Percentiles rank a stretch among this genome's conserved stretches.
These are phyloP conservation scores for Penicillium nordicum DNA, from an alignment of 2,329 filamentous ascomycete genomes.

Conservation along the genomic window DNA sequence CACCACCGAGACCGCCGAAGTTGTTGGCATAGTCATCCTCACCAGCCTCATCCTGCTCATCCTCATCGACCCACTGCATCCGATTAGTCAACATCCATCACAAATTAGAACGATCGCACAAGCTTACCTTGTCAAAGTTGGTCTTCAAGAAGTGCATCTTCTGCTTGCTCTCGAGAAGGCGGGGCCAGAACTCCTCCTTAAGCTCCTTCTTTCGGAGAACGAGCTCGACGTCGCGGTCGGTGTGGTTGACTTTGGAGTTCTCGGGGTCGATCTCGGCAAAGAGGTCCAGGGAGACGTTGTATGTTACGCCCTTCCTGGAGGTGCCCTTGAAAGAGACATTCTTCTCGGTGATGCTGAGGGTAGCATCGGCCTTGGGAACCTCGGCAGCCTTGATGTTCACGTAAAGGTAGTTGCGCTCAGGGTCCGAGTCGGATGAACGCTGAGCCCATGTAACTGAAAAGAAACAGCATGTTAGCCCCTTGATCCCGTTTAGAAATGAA, in stretches of 20 bases:
- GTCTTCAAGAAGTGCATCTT: constrained; percentile 97
- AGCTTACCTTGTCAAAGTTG: constrained; percentile 85
- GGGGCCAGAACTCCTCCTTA: constrained; percentile 91
- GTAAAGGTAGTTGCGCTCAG: constrained; percentile 91
- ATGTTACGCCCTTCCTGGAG: constrained; percentile 82
- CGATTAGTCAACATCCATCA: constrained; percentile 13
- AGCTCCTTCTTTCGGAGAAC: constrained; percentile 97
- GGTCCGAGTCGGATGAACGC: constrained; percentile 76
- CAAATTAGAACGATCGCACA: neutral
- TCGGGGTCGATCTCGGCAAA: constrained; percentile 85
- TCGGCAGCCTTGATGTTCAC: constrained; percentile 88
- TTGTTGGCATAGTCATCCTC: constrained; percentile 67
- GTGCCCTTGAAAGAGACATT: constrained; percentile 77
- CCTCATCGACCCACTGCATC: constrained; percentile 86
- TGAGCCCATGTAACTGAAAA: constrained; percentile 92
- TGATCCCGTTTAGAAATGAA: neutral
- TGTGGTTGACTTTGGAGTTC: constrained; percentile 84
- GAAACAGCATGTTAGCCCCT: constrained; percentile 12
- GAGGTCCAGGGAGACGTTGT: constrained; percentile 81
- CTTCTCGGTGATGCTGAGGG: constrained; percentile 77
- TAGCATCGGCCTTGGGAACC: constrained; percentile 69
- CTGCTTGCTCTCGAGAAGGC: constrained; percentile 83
- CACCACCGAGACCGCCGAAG: constrained; percentile 49
- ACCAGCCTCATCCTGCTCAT: constrained; percentile 88
- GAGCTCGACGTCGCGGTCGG: constrained; percentile 79